These are phyloP conservation scores for Alternaria sp. DNA, from an alignment of 2,329 filamentous ascomycete genomes.

Conservation along the genomic window DNA sequence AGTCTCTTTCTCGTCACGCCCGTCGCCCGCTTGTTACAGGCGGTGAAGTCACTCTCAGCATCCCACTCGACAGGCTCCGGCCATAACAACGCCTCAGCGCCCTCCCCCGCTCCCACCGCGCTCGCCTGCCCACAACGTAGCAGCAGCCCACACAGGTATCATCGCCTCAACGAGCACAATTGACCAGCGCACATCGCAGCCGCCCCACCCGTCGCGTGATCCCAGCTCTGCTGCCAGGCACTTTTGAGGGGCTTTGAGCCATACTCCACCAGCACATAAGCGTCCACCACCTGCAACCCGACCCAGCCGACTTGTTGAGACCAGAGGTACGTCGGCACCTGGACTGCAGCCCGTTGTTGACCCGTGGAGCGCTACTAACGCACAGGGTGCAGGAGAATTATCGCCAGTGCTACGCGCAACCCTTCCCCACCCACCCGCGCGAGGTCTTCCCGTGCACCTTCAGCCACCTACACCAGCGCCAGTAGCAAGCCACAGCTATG, in stretches of 20 bases:
- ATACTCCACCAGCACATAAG: constrained; percentile 44
- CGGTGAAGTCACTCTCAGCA: constrained; percentile 50
- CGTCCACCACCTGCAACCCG: constrained; percentile 27
- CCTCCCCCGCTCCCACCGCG: constrained; percentile 38
- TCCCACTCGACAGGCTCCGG: constrained; percentile 47
- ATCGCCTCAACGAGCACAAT: constrained; percentile 34
- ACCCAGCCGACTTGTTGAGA: constrained; percentile 31
- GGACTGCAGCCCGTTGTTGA: constrained; percentile 14
- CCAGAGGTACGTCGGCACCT: constrained; percentile 41
- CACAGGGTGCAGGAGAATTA: constrained; percentile 24
- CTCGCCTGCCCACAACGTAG: constrained; percentile 38
- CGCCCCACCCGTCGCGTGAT: constrained; percentile 45
- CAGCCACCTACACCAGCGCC: constrained; percentile 30
- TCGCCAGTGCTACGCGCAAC: constrained; percentile 35
- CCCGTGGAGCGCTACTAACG: constrained; percentile 32
- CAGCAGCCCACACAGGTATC: constrained; percentile 43
- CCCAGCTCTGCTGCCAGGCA: constrained; percentile 44
- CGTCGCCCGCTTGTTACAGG: constrained; percentile 36
- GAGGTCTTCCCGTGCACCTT: constrained; percentile 47
- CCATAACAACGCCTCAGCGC: constrained; percentile 47
- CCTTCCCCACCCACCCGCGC: constrained; percentile 40
- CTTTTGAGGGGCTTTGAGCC: constrained; percentile 53
- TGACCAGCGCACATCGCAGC: constrained; percentile 36
- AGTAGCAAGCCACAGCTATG: constrained; percentile 63
- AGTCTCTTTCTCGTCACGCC: constrained; percentile 22